Conservation (phyloP, 1,139 yeast genomes). For the Debaryomyces sp. region DNA sequence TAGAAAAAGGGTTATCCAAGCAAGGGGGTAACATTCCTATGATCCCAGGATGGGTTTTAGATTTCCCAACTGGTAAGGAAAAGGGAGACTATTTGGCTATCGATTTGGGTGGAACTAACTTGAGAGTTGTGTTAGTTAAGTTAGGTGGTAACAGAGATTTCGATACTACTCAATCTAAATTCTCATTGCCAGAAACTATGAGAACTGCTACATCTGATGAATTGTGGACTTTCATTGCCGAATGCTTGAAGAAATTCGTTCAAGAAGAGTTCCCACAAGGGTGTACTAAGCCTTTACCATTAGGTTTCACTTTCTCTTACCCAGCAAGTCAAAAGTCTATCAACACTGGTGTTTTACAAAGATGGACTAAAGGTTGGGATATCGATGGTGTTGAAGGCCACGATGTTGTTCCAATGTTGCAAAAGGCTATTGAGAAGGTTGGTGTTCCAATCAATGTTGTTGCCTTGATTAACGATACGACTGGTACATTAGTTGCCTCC, state of each 20-base stretch:
- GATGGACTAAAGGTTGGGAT: constrained; percentile 99
- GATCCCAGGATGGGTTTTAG: constrained; percentile 97
- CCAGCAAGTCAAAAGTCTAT: constrained; percentile 87
- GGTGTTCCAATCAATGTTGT: constrained; percentile 82
- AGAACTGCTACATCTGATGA: constrained; percentile 80
- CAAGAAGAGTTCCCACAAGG: constrained; percentile 69
- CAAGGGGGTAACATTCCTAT: constrained; percentile 87
- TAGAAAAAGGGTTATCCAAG: constrained; percentile 76
- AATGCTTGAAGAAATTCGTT: constrained; percentile 66
- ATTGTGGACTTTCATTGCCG: constrained; percentile 86
- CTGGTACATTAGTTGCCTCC: constrained; percentile 96
- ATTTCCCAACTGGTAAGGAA: constrained; percentile 89
- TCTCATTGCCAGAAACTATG: constrained; percentile 68
- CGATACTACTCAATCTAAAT: constrained; percentile 83
- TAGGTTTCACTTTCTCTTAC: constrained; percentile 95
- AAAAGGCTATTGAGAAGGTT: constrained; percentile 64
- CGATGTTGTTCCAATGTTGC: constrained; percentile 92
- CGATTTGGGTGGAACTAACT: constrained; percentile 94
- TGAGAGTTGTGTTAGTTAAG: constrained; percentile 84
- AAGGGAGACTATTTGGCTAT: constrained; percentile 88
- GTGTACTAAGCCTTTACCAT: constrained; percentile 54
- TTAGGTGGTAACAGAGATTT: constrained; percentile 79
- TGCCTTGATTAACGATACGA: constrained; percentile 94
- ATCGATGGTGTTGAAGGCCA: constrained; percentile 92
- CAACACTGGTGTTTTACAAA: constrained; percentile 83